phyloP scores from a whole-genome alignment of 108 stramenopile species.

The Schizochytrium sp. region DNA sequence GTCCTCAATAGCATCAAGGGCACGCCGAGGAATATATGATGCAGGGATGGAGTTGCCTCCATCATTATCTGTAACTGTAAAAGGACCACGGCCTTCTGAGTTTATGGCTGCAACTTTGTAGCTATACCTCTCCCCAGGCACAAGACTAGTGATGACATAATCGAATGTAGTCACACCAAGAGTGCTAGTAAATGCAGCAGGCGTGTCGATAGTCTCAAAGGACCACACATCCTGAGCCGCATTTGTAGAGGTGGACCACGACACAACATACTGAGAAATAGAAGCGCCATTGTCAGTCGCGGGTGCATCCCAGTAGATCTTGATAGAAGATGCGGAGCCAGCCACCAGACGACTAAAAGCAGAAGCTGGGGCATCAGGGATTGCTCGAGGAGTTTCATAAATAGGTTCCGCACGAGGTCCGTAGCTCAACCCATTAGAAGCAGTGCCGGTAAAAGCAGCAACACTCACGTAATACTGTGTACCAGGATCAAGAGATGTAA shows the following conservation, averaged over 20 bases:
- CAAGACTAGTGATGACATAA: conserved; percentile 72
- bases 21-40: conserved; percentile 72
- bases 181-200: background rate
- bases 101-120: conserved; percentile 70
- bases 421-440: background rate
- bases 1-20: conserved; percentile 68
- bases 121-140: conserved; percentile 76
- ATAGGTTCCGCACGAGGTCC: conserved; percentile 2
- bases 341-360: background rate
- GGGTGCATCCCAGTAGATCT: conserved; percentile 50
- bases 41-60: conserved; percentile 53
- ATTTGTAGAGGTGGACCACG: background rate
- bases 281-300: conserved; percentile 13
- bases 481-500: background rate
- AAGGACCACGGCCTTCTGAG: conserved; percentile 69
- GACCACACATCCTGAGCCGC: background rate
- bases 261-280: background rate
- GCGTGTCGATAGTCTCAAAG: background rate
- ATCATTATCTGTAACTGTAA: background rate
- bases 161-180: conserved; percentile 61
- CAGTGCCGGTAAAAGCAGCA: background rate
- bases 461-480: conserved; percentile 20
- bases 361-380: background rate
- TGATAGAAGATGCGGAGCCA: background rate
- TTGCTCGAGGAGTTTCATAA: background rate